Base-by-base conservation (phyloP, 2,329 filamentous ascomycete species). In the Sporothrix sp. region DNA sequence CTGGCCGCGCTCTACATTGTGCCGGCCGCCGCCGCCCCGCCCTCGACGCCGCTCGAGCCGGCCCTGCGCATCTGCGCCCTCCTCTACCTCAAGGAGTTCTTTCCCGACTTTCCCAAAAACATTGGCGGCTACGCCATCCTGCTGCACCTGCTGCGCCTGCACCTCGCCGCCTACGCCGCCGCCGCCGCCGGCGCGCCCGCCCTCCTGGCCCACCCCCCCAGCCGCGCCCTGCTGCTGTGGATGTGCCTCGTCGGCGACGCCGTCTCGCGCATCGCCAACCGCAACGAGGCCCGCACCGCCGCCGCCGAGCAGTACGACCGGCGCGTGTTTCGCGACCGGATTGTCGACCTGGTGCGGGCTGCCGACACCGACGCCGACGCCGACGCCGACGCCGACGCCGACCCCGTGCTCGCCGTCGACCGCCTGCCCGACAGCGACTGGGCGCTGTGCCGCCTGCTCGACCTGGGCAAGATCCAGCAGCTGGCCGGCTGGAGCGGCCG, bases 21-120 rank as follows among this genome's bases (percentile, higher is more conserved):
- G 1, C 43, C 57, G 3, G 36, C 47, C 11, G 25, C 32, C 28
- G 30, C 35, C 23, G 23, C 35, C 1, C 46, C 25, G 27, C 48
- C 46, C 16, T 38, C 38, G 35, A 57, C 57, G 27, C 39, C 52
- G 1, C 56, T 65, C 13, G 60, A 65, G 37, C 57, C 61, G 0
- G 58, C 61, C 9, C 52, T 66, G 36, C 61, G 65, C 14, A 58
- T 63, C 14, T 57, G 58, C 27, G 58, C 56, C 9, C 55, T 67
- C 18, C 57, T 66, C 2, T 64, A 60, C 49, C 55, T 66, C 21
- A 64, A 65, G 40, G 61, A 65, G 35, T 57, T 63, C 9, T 54
- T 66, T 1, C 63, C 64, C 1, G 62, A 64, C 46, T 62, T 58
- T 45, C 62, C 62, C 14, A 57, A 59, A 46, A 65, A 63, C 38